Percentiles rank a stretch among this genome's conserved stretches.
Evolutionary conservation across 495 filamentous ascomycete genomes (phyloP).

Genomic region (Tuber borchii): DNA sequence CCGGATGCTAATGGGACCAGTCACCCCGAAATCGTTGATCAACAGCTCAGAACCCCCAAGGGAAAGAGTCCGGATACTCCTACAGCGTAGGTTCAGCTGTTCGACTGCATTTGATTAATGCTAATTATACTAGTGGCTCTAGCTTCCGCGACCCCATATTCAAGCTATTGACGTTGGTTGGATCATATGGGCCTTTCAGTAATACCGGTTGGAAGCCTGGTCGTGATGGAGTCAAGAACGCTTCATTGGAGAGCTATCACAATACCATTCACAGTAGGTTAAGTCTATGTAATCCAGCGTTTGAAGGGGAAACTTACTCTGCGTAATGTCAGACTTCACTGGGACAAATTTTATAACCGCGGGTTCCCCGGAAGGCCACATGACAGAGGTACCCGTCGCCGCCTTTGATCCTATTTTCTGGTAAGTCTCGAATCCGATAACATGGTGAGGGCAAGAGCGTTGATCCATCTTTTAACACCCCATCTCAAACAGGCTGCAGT

Average conservation of each 20-base stretch:
- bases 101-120: not conserved
- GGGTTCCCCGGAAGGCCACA: not conserved
- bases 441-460: not conserved
- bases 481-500: conserved; percentile 15
- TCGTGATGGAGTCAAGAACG: not conserved
- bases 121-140: not conserved
- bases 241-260: conserved; percentile 12
- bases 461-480: not conserved
- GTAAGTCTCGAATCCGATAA: not conserved
- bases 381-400: not conserved
- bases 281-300: not conserved
- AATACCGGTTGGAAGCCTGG: not conserved
- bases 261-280: conserved; percentile 9
- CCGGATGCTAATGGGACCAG: not conserved
- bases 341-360: not conserved
- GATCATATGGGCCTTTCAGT: conserved; percentile 5
- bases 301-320: not conserved
- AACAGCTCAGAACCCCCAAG: not conserved
- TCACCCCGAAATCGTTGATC: conserved; percentile 6
- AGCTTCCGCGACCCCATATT: conserved; percentile 14
- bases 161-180: conserved; percentile 7
- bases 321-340: not conserved
- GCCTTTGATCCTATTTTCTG: conserved; percentile 20
- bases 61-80: not conserved
- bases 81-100: not conserved